A percentile compares a stretch with the other conserved stretches of the same genome.
These are phyloP conservation scores for Auricularia cornea DNA, from an alignment of 768 basidiomycete genomes.

Conservation along the genomic window DNA sequence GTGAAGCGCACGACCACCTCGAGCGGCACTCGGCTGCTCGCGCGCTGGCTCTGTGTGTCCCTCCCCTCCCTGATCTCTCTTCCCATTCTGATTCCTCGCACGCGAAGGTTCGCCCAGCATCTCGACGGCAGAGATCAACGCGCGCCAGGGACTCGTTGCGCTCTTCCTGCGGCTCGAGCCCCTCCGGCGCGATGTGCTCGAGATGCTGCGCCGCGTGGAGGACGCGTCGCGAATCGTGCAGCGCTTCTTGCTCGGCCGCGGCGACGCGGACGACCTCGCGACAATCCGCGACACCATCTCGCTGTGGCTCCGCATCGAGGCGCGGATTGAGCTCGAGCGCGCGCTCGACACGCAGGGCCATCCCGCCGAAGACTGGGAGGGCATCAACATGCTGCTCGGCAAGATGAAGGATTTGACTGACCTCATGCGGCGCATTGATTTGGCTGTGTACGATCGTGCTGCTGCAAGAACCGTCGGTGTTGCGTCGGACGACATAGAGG, in stretches of 20 bases:
- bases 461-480: conserved; percentile 12
- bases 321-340: conserved; percentile 46
- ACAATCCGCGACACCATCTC: conserved; percentile 55
- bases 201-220: conserved; percentile 47
- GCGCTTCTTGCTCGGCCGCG: conserved; percentile 61
- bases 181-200: conserved; percentile 55
- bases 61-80: neutral
- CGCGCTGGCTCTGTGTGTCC: conserved; percentile 67
- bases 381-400: conserved; percentile 43
- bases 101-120: conserved; percentile 75
- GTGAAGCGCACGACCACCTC: conserved; percentile 71
- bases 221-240: conserved; percentile 74
- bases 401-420: conserved; percentile 41
- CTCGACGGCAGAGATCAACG: conserved; percentile 59
- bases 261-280: conserved; percentile 55
- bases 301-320: conserved; percentile 47
- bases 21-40: conserved; percentile 66
- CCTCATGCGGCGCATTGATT: conserved; percentile 50
- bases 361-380: conserved; percentile 42
- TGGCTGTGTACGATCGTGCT: conserved; percentile 31
- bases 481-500: conserved; percentile 15
- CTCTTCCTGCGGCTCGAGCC: conserved; percentile 55
- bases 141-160: conserved; percentile 68
- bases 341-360: conserved; percentile 32
- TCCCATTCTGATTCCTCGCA: conserved; percentile 4